Evolutionary conservation across 371 early-diverging fungal species (phyloP), one percentile per base, ranked within the genome.

Genomic region (Mortierella polycephala): DNA sequence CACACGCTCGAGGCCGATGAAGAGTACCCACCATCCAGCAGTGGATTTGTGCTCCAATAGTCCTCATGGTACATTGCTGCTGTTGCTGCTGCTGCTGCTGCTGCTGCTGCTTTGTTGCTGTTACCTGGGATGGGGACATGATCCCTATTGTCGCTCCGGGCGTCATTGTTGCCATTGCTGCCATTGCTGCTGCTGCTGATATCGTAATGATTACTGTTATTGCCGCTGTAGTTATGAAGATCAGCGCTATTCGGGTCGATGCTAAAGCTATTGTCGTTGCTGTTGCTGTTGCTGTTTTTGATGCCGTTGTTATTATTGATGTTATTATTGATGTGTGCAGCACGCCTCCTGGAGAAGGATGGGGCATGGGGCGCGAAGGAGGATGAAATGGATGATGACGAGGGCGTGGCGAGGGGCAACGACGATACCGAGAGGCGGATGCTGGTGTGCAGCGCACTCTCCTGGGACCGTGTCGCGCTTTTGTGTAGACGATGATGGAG

Each of bases 1-100:
- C 71, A 76, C 51, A 61, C 57, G 21, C 57, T 66, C 5, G 77
- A 76, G 30, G 71, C 49, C 18, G 77, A 76, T n/a, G 77, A 76
- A 12, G 77, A 76, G 49, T 76, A 76, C n/a, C 77, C 77, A 21
- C 71, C 71, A 61, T 76, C 77, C 50, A 64, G 60, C 42, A 71
- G 62, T 20, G 61, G 62, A 49, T 62, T 46, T 20, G 68, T 76
- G 52, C 51, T 76, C 77, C 77, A 71, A 41, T 67, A 71, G 49
- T 71, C 71, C 45, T 64, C 62, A 23, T 76, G 71, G 58, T 71
- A 70, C 18, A 62, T 69, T 13, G 52, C n/a, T 23, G 51, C 18
- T 18, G 30, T 30, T 30, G 30, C 30, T 1, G 30, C 30, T 30
- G n/a, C n/a, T n/a, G n/a, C n/a, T 13, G 52, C n/a, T 23, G 51